phyloP scores from a whole-genome alignment of 1,139 yeast genomes.

The Magnusiomyces sp. region DNA sequence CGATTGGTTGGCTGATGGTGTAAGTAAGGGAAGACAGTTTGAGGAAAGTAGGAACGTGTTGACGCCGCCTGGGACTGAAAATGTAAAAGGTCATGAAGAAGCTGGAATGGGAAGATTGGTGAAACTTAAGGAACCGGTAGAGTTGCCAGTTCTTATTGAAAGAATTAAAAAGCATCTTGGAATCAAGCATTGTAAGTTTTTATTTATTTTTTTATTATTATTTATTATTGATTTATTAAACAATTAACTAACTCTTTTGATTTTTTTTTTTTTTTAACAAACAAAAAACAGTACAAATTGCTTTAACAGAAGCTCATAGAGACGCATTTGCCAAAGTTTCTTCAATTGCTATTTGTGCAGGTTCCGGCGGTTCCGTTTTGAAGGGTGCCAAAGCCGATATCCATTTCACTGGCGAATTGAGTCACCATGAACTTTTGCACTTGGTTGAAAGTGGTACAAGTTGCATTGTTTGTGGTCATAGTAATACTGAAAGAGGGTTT shows the following conservation, averaged over 20 bases:
- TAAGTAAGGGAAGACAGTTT: slow-evolving; percentile 30
- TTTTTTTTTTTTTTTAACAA: too few relatives aligned
- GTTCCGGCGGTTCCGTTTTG: slow-evolving; percentile 76
- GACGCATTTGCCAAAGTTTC: slow-evolving; percentile 19
- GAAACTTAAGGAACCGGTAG: slow-evolving; percentile 38
- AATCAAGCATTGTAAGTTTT: too few relatives aligned
- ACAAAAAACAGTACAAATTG: too few relatives aligned
- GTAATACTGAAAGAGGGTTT: slow-evolving; percentile 89
- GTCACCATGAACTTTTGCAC: slow-evolving; percentile 81
- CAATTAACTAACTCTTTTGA: too few relatives aligned
- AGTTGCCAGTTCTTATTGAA: slow-evolving; percentile 40
- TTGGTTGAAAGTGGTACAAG: slow-evolving; percentile 65
- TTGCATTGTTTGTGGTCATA: slow-evolving; percentile 75
- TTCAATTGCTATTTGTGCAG: slow-evolving; percentile 84
- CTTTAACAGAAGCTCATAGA: slow-evolving; percentile 35
- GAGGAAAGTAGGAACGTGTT: slow-evolving; percentile 2
- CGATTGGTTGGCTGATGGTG: slow-evolving; percentile 73
- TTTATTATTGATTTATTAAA: too few relatives aligned
- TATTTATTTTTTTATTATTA: too few relatives aligned
- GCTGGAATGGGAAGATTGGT: slow-evolving; percentile 85
- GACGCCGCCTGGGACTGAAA: slow-evolving; percentile 7
- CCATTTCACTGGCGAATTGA: slow-evolving; percentile 82
- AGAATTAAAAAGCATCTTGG: slow-evolving; percentile 48
- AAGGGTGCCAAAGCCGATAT: slow-evolving; percentile 63
- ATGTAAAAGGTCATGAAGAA: slow-evolving; percentile 35